Evolutionary conservation across 495 filamentous ascomycete species (phyloP).

Genomic region (Jackrogersella multiformis): DNA sequence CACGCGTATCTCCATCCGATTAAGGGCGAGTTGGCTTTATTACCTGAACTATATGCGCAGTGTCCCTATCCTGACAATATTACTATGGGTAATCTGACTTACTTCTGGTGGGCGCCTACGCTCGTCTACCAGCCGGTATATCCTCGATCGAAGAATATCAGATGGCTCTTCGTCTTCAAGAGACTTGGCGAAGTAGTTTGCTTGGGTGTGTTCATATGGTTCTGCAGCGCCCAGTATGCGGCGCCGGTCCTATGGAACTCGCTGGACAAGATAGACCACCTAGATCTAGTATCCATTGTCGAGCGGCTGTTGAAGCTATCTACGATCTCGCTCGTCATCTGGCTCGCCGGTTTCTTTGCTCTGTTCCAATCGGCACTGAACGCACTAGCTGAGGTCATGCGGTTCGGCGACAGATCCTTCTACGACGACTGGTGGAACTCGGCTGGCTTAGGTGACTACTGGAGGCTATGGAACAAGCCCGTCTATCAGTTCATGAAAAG

Average conservation of each 20-base stretch:
- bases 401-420: conserved; percentile 91
- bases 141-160: conserved; percentile 77
- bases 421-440: conserved; percentile 99
- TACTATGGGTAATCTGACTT: conserved; percentile 82
- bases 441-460: conserved; percentile 84
- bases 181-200: conserved; percentile 77
- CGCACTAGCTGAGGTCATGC: conserved; percentile 87
- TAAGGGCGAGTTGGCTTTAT: conserved; percentile 60
- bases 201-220: conserved; percentile 89
- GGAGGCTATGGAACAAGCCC: conserved; percentile 97
- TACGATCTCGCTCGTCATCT: conserved; percentile 92
- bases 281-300: conserved; percentile 82
- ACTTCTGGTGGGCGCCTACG: conserved; percentile 98
- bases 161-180: conserved; percentile 87
- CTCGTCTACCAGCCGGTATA: conserved; percentile 97
- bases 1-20: conserved; percentile 82
- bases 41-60: conserved; percentile 81
- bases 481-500: conserved; percentile 95
- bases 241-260: conserved; percentile 88
- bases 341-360: conserved; percentile 96
- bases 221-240: conserved; percentile 91
- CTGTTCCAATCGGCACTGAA: conserved; percentile 92
- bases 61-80: conserved; percentile 93
- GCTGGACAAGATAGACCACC: conserved; percentile 80
- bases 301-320: conserved; percentile 94